Evolutionary conservation across 495 filamentous ascomycete genomes (phyloP), one percentile per base, ranked within the genome.

Genomic region (Chlorociboria aeruginascens): DNA sequence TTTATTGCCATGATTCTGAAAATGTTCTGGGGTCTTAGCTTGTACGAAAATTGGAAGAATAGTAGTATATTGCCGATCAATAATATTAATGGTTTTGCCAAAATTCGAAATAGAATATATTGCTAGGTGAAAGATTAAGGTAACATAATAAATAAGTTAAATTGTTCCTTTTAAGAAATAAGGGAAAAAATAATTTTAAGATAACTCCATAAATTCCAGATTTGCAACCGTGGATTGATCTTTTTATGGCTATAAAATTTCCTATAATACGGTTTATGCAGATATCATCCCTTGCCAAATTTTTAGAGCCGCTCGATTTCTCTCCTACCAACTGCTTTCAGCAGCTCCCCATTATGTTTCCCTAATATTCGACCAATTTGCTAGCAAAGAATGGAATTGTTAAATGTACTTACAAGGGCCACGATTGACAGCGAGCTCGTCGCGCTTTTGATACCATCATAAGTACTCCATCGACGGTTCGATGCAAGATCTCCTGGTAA

Each of bases 21-120:
- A 46, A 37, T 46, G 44, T 20, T 46, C 38, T 8, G 44, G 44
- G 32, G 38, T 46, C 30, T 46, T 46, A 9, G 44, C 44, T 38
- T 46, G 44, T 36, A 46, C 11, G 33, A 46, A 46, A 20, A 46
- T 16, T 3, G 44, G 44, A 36, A 46, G n/a, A 17, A 46, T 46
- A 12, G 32, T 37, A 8, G 44, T 29, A 28, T 46, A 10, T 14
- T 46, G n/a, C 44, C 44, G 38, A 33, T 46, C 44, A 13, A 46
- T 36, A 17, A 46, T 37, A 12, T 33, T 33, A 17, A 33, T 46
- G 32, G 38, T 36, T 3, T 46, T 20, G n/a, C 44, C 44, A 11
- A 33, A 36, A 14, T 46, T 25, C 9, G 44, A 46, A 20, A 46
- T 29, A n/a, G 14, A 46, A 37, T 36, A 46, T 46, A 31, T 46